Conservation (phyloP, 2,329 filamentous ascomycete genomes). For the Thelonectria discophora region DNA sequence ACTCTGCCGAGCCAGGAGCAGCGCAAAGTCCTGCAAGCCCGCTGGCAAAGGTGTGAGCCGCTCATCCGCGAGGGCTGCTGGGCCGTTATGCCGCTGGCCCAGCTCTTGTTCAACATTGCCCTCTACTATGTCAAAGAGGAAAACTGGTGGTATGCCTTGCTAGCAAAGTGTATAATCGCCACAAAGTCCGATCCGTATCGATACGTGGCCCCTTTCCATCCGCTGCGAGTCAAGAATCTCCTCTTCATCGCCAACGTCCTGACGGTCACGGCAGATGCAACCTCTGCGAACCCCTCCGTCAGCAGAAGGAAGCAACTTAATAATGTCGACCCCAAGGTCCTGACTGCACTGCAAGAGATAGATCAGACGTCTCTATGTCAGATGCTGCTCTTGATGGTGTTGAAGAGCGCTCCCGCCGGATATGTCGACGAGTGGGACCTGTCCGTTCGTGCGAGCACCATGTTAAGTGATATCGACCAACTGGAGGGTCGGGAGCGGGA, state of each 20-base stretch:
- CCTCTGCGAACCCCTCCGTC: constrained; percentile 38
- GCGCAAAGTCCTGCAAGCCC: constrained; percentile 29
- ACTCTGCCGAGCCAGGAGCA: constrained; percentile 41
- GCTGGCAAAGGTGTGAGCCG: constrained; percentile 38
- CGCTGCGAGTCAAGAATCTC: constrained; percentile 59
- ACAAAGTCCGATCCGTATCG: constrained; percentile 60
- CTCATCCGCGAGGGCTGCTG: constrained; percentile 49
- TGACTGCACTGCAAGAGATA: constrained; percentile 51
- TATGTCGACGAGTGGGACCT: constrained; percentile 59
- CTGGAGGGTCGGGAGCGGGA: constrained; percentile 57
- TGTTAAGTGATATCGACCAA: constrained; percentile 60
- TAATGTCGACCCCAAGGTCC: constrained; percentile 8
- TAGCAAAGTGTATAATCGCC: constrained; percentile 58
- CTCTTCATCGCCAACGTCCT: constrained; percentile 62
- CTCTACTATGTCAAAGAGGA: constrained; percentile 55
- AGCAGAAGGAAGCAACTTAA: constrained; percentile 32
- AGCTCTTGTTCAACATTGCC: constrained; percentile 55
- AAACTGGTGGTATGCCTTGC: constrained; percentile 55
- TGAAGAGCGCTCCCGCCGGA: constrained; percentile 52
- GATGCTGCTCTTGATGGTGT: constrained; percentile 59
- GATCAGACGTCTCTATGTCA: constrained; percentile 65
- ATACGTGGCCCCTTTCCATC: constrained; percentile 59
- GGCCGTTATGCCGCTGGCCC: constrained; percentile 60
- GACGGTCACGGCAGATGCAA: constrained; percentile 56
- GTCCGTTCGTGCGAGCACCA: constrained; percentile 52